Evolutionary conservation across 2,329 filamentous ascomycete species (phyloP).

Genomic region (Aspergillus ochraceus): DNA sequence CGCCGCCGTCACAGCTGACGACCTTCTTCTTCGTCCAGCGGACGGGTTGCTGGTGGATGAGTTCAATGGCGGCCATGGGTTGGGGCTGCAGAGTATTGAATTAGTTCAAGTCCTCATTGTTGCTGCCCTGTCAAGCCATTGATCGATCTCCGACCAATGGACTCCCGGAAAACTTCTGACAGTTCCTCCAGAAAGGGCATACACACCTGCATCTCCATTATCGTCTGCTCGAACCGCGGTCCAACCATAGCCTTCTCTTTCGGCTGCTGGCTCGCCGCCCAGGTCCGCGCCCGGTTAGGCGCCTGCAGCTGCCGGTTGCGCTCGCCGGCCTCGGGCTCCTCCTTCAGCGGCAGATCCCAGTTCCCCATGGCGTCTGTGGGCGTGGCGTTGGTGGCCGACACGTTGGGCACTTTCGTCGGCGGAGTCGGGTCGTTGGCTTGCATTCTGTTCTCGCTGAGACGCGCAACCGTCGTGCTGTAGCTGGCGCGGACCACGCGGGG

Average conservation of each 20-base stretch:
- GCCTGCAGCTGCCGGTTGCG: conserved; percentile 68
- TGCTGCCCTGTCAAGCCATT: neutral
- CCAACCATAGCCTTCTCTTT: conserved; percentile 84
- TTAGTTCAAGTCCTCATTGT: neutral
- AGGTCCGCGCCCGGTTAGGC: conserved; percentile 77
- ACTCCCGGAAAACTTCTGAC: neutral
- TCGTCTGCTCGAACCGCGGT: conserved; percentile 95
- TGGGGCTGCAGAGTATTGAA: conserved; percentile 63
- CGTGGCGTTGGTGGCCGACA: conserved; percentile 62
- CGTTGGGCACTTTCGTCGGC: conserved; percentile 49
- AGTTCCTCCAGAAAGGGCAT: neutral
- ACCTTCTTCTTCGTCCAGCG: conserved; percentile 81
- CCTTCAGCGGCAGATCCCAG: conserved; percentile 56
- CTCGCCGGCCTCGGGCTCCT: conserved; percentile 57
- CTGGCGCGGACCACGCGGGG: conserved; percentile 33
- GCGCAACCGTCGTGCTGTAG: conserved; percentile 47
- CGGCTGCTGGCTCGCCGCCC: conserved; percentile 83
- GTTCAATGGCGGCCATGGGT: conserved; percentile 84
- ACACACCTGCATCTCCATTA: conserved; percentile 85
- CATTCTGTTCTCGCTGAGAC: conserved; percentile 41
- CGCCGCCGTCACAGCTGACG: conserved; percentile 89
- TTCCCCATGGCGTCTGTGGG: conserved; percentile 50
- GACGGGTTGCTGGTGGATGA: conserved; percentile 95
- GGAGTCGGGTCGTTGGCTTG: conserved; percentile 60
- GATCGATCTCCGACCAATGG: neutral